phyloP scores from a whole-genome alignment of 202 grass and related monocot species.

The Carex arenaria region DNA sequence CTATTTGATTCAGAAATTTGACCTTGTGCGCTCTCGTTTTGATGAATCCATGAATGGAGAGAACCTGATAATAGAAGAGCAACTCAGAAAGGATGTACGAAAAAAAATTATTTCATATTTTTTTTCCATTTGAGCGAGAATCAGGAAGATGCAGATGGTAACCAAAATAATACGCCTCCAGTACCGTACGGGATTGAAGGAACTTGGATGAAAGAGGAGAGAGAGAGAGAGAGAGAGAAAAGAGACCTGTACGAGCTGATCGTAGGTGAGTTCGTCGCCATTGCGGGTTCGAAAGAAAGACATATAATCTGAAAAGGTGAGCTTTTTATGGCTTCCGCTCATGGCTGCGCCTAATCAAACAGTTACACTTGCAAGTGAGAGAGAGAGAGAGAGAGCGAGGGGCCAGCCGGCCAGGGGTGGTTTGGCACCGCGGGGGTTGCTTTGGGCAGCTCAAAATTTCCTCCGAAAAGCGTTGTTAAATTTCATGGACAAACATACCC shows the following conservation, averaged over 20 bases:
- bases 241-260: background rate
- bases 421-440: too few species aligned
- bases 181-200: background rate
- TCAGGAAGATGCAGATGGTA: background rate
- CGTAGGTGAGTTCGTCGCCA: background rate
- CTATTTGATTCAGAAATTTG: background rate
- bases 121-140: background rate
- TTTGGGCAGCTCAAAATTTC: too few species aligned
- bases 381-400: background rate
- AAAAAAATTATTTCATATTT: background rate
- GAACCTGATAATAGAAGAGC: background rate
- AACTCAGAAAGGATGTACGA: too few species aligned
- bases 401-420: too few species aligned
- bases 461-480: too few species aligned
- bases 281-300: background rate
- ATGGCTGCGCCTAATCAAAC: background rate
- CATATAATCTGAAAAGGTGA: background rate
- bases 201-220: background rate
- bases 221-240: background rate
- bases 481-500: too few species aligned
- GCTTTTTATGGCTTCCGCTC: background rate
- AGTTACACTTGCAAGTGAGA: background rate
- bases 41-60: background rate
- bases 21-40: background rate
- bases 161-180: background rate